Evolutionary conservation across 2,329 filamentous ascomycete species (phyloP).

Genomic region (Epichloe baconii): DNA sequence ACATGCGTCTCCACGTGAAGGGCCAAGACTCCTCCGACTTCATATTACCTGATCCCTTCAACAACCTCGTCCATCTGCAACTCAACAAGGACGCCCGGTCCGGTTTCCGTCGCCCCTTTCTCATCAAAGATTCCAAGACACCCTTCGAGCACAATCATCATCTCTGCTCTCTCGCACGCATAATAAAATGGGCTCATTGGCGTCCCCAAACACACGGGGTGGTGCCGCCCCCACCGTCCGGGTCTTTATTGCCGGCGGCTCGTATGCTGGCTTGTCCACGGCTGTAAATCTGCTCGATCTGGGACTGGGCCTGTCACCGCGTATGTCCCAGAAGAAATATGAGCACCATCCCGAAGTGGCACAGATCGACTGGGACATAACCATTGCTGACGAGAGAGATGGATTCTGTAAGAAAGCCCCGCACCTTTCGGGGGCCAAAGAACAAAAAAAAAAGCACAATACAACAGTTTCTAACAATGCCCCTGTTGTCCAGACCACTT

Average conservation of each 20-base stretch:
- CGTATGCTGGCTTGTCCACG: constrained; percentile 57
- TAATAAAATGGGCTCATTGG: constrained; percentile 18
- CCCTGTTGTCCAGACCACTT: constrained; percentile 44
- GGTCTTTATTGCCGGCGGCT: constrained; percentile 57
- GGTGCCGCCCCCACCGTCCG: constrained; percentile 26
- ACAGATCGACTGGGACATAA: constrained; percentile 51
- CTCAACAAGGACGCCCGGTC: not conserved
- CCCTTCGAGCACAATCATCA: not conserved
- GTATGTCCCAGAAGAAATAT: constrained; percentile 26
- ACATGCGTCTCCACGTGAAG: not conserved
- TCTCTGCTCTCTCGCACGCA: not conserved
- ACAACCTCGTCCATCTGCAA: not conserved
- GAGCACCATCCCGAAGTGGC: constrained; percentile 27
- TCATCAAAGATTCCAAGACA: not conserved
- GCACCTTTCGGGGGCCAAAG: too few relatives aligned
- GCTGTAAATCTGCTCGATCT: constrained; percentile 56
- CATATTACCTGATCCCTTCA: not conserved
- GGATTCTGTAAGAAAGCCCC: constrained; percentile 52
- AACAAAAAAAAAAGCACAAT: not conserved
- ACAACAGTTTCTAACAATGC: not conserved
- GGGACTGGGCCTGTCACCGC: constrained; percentile 40
- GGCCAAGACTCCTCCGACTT: not conserved
- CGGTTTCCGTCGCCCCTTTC: not conserved
- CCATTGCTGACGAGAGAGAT: constrained; percentile 66
- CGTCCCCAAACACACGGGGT: constrained; percentile 7